Base-by-base conservation (phyloP, 164 flowering plant species). In the Vitis riparia region DNA sequence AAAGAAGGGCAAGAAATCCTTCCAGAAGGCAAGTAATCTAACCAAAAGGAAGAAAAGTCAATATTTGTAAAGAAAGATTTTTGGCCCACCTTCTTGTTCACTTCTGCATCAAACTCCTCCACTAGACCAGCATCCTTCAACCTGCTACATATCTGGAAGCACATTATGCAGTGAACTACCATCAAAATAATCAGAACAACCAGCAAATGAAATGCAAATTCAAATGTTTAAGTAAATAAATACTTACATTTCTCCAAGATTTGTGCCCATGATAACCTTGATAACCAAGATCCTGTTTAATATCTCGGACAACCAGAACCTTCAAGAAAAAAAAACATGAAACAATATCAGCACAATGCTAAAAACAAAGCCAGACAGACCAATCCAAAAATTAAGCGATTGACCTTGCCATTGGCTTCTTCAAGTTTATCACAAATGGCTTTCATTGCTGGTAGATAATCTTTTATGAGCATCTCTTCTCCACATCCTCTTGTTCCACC, bases 291-390 rank as follows among this genome's bases (percentile, higher is more conserved):
- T 82, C 85, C 61, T 59, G 75, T 64, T 91, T 93, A 55, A 96
- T 83, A 80, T 96, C 98, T 66, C 91, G 78, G 60, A 91, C 89
- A 74, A 91, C 87, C 74, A 91, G 91, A 71, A 91, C 94, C 99
- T 95, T 79, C 63, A 75, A 73, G 19, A 65, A 65, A 62, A 69
- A 29, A 67, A 68, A 58, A 59, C 47, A 68, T 9, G 29, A 68
- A n/a, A 16, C 6, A 76, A 63, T 29, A 68, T 51, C 11, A 67
- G 71, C 69, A 63, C 8, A 8, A 48, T 19, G 29, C 12, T 64
- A 44, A 5, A 44, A 44, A 44, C 27, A 52, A 32, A 17, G 59
- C 44, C 55, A 57, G 52, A 52, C 63, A 60, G 71, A 52, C 55
- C 53, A 23, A 56, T 32, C n/a, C 10, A 14, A 48, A 37, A 4